A percentile compares a stretch with the other conserved stretches of the same genome.
These are phyloP conservation scores for Aspergillus asperescens DNA, from an alignment of 495 filamentous ascomycete genomes.

Conservation along the genomic window DNA sequence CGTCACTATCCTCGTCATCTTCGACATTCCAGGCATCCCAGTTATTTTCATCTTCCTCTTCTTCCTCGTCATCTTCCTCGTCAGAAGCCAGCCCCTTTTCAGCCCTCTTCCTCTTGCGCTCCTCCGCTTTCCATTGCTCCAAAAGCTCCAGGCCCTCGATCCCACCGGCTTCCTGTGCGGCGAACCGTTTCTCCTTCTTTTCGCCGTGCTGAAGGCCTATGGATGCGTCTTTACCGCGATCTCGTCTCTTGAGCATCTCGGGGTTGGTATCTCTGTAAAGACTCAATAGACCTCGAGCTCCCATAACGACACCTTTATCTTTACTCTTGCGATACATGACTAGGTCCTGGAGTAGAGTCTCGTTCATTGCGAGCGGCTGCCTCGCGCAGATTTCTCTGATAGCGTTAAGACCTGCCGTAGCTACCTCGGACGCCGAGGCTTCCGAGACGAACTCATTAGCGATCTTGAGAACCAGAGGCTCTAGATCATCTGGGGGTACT, in stretches of 20 bases:
- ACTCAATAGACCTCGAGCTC: slow-evolving; percentile 80
- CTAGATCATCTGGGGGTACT: slow-evolving; percentile 88
- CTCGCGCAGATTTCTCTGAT: slow-evolving; percentile 90
- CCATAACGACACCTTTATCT: slow-evolving; percentile 98
- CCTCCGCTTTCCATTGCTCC: slow-evolving; percentile 89
- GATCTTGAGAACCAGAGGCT: slow-evolving; percentile 90
- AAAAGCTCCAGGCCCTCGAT: slow-evolving; percentile 93
- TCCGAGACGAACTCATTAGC: slow-evolving; percentile 98
- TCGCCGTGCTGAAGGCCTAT: slow-evolving; percentile 70
- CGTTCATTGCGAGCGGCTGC: slow-evolving; percentile 91
- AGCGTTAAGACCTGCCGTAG: slow-evolving; percentile 86
- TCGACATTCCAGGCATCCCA: slow-evolving; percentile 85
- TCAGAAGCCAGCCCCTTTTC: slow-evolving; percentile 61
- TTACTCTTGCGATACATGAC: slow-evolving; percentile 96
- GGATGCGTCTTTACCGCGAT: slow-evolving; percentile 88
- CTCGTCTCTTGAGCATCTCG: slow-evolving; percentile 82
- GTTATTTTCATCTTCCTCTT: slow-evolving; percentile 63
- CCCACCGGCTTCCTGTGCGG: slow-evolving; percentile 66
- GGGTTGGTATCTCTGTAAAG: slow-evolving; percentile 88
- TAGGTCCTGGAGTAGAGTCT: slow-evolving; percentile 91
- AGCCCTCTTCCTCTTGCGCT: slow-evolving; percentile 62
- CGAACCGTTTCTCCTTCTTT: slow-evolving; percentile 67
- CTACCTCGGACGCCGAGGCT: slow-evolving; percentile 83
- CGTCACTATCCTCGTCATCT: slow-evolving; percentile 64
- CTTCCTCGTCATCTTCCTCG: slow-evolving; percentile 49